phyloP scores from a whole-genome alignment of 768 basidiomycete species.

The Pholiota molesta region DNA sequence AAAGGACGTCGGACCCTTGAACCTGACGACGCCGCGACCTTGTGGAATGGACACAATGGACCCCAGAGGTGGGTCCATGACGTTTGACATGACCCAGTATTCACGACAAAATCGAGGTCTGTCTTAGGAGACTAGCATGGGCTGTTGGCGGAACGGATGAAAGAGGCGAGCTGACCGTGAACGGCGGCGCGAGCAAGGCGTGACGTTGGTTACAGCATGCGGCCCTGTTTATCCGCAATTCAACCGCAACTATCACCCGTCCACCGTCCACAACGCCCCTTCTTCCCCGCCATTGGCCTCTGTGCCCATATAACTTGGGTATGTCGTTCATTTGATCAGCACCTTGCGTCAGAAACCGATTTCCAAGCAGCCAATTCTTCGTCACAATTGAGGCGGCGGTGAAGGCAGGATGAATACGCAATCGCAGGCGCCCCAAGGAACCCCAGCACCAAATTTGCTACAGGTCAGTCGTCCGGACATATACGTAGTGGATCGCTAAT shows the following conservation, averaged over 20 bases:
- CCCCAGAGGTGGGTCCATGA: constrained; percentile 48
- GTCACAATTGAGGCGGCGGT: neutral
- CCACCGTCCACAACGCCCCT: too few species aligned
- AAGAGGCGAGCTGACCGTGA: neutral
- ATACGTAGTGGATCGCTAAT: neutral
- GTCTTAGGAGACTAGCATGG: too few species aligned
- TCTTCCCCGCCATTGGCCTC: too few species aligned
- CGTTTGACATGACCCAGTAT: constrained; percentile 15
- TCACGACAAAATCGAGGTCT: neutral
- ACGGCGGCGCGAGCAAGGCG: neutral
- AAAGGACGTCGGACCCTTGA: constrained; percentile 83
- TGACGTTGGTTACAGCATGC: neutral
- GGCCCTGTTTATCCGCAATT: neutral
- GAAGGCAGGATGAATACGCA: neutral
- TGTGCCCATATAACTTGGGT: too few species aligned
- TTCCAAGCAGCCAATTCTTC: neutral
- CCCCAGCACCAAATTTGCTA: neutral
- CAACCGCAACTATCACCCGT: too few species aligned
- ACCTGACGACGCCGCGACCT: constrained; percentile 84
- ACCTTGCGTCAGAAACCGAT: too few species aligned
- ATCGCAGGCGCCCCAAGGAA: constrained; percentile 11
- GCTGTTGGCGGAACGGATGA: neutral
- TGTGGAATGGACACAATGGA: constrained; percentile 80
- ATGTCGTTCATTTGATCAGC: too few species aligned
- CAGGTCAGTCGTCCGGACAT: constrained; percentile 3